Percentiles rank a stretch among this genome's conserved stretches.
Evolutionary conservation across 2,329 filamentous ascomycete genomes (phyloP).

Genomic region (Arthrocladium fulminans): DNA sequence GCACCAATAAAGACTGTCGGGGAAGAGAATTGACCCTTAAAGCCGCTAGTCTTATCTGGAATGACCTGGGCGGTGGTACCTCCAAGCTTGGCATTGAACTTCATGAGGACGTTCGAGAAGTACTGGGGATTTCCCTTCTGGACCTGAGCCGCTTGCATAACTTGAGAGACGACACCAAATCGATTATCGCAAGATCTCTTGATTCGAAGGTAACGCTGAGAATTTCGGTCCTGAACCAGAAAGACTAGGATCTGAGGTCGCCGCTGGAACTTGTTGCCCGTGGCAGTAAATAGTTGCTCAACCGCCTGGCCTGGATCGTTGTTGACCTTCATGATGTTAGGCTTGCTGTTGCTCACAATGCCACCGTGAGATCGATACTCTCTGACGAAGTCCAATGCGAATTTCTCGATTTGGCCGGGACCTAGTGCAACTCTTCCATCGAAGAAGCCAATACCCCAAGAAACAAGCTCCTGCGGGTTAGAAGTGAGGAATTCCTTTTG

Average conservation of each 20-base stretch:
- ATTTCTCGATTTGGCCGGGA: slow-evolving; percentile 40
- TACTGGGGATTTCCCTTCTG: slow-evolving; percentile 67
- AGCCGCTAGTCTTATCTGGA: slow-evolving; percentile 27
- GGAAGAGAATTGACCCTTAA: slow-evolving; percentile 25
- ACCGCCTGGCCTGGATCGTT: slow-evolving; percentile 47
- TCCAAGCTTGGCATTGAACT: slow-evolving; percentile 91
- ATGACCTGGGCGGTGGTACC: slow-evolving; percentile 58
- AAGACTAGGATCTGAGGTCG: slow-evolving; percentile 72
- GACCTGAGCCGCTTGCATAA: slow-evolving; percentile 64
- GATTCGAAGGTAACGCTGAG: slow-evolving; percentile 67
- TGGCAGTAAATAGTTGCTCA: slow-evolving; percentile 46
- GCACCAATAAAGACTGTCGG: slow-evolving; percentile 80
- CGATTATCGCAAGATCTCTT: slow-evolving; percentile 86
- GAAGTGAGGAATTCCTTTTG: slow-evolving; percentile 64
- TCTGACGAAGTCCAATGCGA: slow-evolving; percentile 53
- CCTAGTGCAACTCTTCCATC: slow-evolving; percentile 43
- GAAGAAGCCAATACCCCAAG: slow-evolving; percentile 68
- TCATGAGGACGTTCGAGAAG: slow-evolving; percentile 89
- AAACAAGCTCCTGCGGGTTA: slow-evolving; percentile 54
- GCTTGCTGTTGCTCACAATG: slow-evolving; percentile 39
- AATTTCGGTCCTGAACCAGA: slow-evolving; percentile 62
- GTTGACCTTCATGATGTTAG: slow-evolving; percentile 35
- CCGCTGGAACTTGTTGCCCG: slow-evolving; percentile 44
- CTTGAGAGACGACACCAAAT: slow-evolving; percentile 74
- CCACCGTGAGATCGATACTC: slow-evolving; percentile 56